A percentile compares a stretch with the other conserved stretches of the same genome.
Evolutionary conservation across 352 stramenopile genomes (phyloP).

Genomic region (Phytophthora pisi): DNA sequence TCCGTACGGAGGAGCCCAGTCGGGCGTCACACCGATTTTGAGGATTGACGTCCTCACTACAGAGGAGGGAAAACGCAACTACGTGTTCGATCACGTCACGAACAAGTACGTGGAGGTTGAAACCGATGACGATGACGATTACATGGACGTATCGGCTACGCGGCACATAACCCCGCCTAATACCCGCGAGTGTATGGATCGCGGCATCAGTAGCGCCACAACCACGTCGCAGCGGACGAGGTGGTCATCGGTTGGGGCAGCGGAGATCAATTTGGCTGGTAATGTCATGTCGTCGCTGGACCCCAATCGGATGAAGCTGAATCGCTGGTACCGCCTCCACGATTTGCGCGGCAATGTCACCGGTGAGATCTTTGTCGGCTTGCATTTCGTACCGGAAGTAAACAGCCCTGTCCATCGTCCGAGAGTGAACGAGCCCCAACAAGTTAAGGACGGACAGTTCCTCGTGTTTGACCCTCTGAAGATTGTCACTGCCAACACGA

Average conservation of each 20-base stretch:
- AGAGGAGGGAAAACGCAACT: slow-evolving; percentile 77
- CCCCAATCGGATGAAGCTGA: slow-evolving; percentile 66
- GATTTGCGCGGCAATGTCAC: slow-evolving; percentile 81
- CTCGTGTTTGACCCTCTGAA: slow-evolving; percentile 89
- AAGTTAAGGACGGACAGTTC: slow-evolving; percentile 85
- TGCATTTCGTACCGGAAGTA: slow-evolving; percentile 76
- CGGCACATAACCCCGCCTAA: slow-evolving; percentile 32
- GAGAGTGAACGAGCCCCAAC: slow-evolving; percentile 65
- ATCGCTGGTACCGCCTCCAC: slow-evolving; percentile 84
- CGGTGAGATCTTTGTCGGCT: slow-evolving; percentile 82
- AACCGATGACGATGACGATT: slow-evolving; percentile 61
- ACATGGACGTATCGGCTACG: slow-evolving; percentile 31
- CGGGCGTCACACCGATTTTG: slow-evolving; percentile 86
- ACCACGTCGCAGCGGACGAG: slow-evolving; percentile 52
- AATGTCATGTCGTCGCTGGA: slow-evolving; percentile 84
- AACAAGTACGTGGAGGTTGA: slow-evolving; percentile 90
- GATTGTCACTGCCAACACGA: slow-evolving; percentile 64
- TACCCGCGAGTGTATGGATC: slow-evolving; percentile 25
- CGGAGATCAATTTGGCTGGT: slow-evolving; percentile 85
- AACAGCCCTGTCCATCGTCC: slow-evolving; percentile 25
- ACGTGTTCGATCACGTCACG: slow-evolving; percentile 85
- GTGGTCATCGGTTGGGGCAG: slow-evolving; percentile 79
- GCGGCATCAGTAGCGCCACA: slow-evolving; percentile 59
- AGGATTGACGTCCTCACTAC: slow-evolving; percentile 75
- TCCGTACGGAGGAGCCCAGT: slow-evolving; percentile 84